Conservation (phyloP, 768 basidiomycete genomes). For the Calocera viscosa region DNA sequence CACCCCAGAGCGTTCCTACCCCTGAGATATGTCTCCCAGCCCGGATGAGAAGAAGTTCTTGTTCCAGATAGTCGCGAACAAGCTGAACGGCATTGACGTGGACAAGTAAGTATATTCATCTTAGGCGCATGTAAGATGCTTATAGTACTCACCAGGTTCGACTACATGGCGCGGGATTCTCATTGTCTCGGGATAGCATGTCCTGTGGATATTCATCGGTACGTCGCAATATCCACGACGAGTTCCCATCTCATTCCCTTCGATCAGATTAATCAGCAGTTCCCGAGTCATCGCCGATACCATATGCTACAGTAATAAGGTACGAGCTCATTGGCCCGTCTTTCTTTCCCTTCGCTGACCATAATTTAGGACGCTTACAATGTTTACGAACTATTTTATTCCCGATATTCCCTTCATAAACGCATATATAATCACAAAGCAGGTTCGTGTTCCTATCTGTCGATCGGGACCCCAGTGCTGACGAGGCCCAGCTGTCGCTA, state of each 20-base stretch:
- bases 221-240: not conserved
- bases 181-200: constrained; percentile 55
- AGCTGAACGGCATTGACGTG: constrained; percentile 69
- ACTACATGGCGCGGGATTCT: constrained; percentile 68
- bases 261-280: constrained; percentile 53
- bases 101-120: constrained; percentile 49
- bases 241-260: not conserved
- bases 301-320: constrained; percentile 64
- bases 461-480: not conserved
- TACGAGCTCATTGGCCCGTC: not conserved
- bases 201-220: constrained; percentile 40
- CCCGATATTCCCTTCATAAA: constrained; percentile 71
- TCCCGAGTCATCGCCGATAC: constrained; percentile 60
- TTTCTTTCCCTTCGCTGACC: not conserved
- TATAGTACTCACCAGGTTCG: constrained; percentile 40
- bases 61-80: constrained; percentile 77
- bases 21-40: not conserved
- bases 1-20: not conserved
- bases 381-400: constrained; percentile 59
- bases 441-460: constrained; percentile 29
- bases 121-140: not conserved
- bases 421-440: constrained; percentile 73
- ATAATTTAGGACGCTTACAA: constrained; percentile 49
- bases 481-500: constrained; percentile 46
- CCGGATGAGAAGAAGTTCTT: constrained; percentile 52